Conservation (phyloP, 257 asterid genomes). For the Solanum bukasovii region DNA sequence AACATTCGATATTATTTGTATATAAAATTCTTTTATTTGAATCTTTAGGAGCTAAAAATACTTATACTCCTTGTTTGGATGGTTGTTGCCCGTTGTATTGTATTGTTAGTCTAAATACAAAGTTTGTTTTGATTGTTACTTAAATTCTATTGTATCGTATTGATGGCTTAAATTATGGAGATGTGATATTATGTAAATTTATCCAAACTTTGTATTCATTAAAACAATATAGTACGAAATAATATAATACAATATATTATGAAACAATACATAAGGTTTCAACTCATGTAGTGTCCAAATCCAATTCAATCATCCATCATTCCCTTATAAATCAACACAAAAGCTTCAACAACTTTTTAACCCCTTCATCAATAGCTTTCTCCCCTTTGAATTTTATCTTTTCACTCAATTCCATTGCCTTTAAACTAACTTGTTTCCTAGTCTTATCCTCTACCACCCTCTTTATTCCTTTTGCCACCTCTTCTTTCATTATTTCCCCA, state of each 20-base stretch:
- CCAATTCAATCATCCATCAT: neutral
- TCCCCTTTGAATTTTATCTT: neutral
- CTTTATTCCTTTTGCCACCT: neutral
- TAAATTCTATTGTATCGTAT: too few relatives aligned
- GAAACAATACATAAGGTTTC: too few relatives aligned
- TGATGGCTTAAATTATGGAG: too few relatives aligned
- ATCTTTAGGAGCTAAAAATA: neutral
- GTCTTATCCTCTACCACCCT: neutral
- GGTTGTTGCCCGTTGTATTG: too few relatives aligned
- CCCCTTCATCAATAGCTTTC: neutral
- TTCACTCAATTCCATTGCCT: neutral
- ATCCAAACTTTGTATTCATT: too few relatives aligned
- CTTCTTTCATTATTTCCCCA: conserved; percentile 1
- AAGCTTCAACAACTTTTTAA: neutral
- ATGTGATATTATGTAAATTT: too few relatives aligned
- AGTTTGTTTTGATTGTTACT: too few relatives aligned
- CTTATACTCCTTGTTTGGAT: neutral
- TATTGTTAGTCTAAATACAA: too few relatives aligned
- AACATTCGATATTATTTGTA: neutral
- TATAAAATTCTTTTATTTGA: neutral
- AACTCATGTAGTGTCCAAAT: neutral
- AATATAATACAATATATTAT: too few relatives aligned
- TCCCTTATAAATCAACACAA: neutral
- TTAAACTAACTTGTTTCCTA: neutral
- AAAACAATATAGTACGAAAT: too few relatives aligned